phyloP scores from a whole-genome alignment of 768 basidiomycete species.

The Auriculariales sp. region DNA sequence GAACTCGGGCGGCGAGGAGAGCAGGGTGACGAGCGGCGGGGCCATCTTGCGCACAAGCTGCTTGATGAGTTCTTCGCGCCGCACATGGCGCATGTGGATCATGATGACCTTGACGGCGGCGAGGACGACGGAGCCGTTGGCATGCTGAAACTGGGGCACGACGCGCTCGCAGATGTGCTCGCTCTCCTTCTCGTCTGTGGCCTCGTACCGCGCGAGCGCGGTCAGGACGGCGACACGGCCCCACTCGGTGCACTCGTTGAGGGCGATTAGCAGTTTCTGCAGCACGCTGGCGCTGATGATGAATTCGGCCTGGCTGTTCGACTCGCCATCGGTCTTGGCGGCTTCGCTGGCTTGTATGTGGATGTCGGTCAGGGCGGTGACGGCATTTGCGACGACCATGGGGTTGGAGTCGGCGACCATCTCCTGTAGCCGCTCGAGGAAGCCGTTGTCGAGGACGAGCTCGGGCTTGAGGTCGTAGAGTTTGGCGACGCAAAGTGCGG shows the following conservation, averaged over 20 bases:
- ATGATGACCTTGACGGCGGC: conserved; percentile 95
- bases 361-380: conserved; percentile 86
- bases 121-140: conserved; percentile 90
- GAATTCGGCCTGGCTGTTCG: conserved; percentile 66
- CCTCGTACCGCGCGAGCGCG: conserved; percentile 69
- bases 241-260: conserved; percentile 99
- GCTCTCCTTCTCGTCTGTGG: conserved; percentile 83
- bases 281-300: conserved; percentile 70
- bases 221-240: conserved; percentile 88
- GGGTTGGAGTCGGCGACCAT: conserved; percentile 95
- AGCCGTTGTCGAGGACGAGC: conserved; percentile 88
- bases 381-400: conserved; percentile 97
- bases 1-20: conserved; percentile 92
- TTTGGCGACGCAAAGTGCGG: conserved; percentile 92
- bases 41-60: conserved; percentile 93
- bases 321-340: conserved; percentile 33
- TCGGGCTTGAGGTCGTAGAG: conserved; percentile 95
- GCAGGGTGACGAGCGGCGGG: conserved; percentile 85
- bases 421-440: conserved; percentile 75
- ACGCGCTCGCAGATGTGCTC: conserved; percentile 99
- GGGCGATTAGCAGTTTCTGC: conserved; percentile 80
- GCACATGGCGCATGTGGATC: conserved; percentile 85
- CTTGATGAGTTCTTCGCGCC: conserved; percentile 69
- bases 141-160: conserved; percentile 96
- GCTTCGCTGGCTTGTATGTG: conserved; percentile 55